Conservation (phyloP, 108 stramenopile species). For the Parietichytrium sp. region DNA sequence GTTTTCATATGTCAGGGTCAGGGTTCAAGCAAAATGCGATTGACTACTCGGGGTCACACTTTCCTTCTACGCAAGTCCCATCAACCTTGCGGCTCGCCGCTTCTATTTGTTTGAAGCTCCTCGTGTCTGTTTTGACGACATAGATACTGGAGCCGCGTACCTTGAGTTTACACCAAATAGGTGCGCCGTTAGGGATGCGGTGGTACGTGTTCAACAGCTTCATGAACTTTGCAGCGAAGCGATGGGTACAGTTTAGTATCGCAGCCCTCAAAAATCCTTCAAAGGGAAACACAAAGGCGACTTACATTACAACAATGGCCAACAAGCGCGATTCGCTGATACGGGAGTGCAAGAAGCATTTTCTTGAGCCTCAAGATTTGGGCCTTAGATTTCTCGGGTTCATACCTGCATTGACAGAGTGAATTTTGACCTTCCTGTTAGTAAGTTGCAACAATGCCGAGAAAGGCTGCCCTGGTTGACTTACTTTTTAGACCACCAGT, state of each 20-base stretch:
- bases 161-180: not conserved
- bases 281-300: not conserved
- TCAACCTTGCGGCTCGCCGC: too few species aligned
- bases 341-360: not conserved
- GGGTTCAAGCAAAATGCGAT: too few species aligned
- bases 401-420: not conserved
- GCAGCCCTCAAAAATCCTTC: not conserved
- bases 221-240: not conserved
- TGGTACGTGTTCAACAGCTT: not conserved
- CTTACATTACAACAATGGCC: constrained; percentile 35
- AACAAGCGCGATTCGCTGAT: not conserved
- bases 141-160: not conserved
- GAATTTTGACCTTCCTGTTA: not conserved
- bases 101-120: too few species aligned
- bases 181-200: not conserved
- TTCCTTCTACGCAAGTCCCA: too few species aligned
- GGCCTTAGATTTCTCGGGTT: not conserved
- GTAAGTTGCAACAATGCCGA: not conserved
- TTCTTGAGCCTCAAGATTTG: constrained; percentile 9
- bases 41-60: too few species aligned
- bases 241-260: not conserved
- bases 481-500: constrained; percentile 25
- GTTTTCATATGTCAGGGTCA: too few species aligned
- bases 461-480: not conserved
- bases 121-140: too few species aligned